Conservation (phyloP, 805 yeast genomes). For the Komagataella ulmi region DNA sequence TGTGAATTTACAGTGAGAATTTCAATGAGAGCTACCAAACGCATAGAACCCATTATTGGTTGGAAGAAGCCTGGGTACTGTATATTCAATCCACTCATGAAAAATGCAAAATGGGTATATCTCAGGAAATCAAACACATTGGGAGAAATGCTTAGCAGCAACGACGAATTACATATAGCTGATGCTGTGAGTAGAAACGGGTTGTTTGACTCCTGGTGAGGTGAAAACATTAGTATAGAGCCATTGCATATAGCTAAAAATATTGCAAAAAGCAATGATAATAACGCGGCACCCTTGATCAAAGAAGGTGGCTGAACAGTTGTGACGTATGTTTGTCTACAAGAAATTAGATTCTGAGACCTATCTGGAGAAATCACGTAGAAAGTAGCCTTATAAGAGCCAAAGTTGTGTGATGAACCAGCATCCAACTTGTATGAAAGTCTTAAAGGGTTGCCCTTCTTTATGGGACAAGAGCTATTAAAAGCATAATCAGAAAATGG, state of each 20-base stretch:
- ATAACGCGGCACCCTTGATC: conserved; percentile 22
- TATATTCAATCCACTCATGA: conserved; percentile 39
- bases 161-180: conserved; percentile 43
- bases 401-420: conserved; percentile 19
- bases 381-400: conserved; percentile 29
- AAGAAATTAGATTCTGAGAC: conserved; percentile 26
- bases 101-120: conserved; percentile 47
- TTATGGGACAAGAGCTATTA: conserved; percentile 15
- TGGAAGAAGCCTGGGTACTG: conserved; percentile 52
- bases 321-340: conserved; percentile 32
- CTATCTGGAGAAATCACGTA: conserved; percentile 26
- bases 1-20: conserved; percentile 1
- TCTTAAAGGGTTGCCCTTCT: conserved; percentile 10
- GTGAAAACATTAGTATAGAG: conserved; percentile 29
- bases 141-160: conserved; percentile 44
- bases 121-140: conserved; percentile 31
- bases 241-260: conserved; percentile 21
- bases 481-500: not conserved
- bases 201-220: conserved; percentile 44
- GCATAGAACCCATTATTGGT: conserved; percentile 32
- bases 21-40: conserved; percentile 44
- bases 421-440: conserved; percentile 12
- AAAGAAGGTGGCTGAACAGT: conserved; percentile 28
- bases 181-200: conserved; percentile 40
- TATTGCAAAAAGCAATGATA: conserved; percentile 25